Base-by-base conservation (phyloP, 2,329 filamentous ascomycete genomes). In the Trichoderma citrinoviride region DNA sequence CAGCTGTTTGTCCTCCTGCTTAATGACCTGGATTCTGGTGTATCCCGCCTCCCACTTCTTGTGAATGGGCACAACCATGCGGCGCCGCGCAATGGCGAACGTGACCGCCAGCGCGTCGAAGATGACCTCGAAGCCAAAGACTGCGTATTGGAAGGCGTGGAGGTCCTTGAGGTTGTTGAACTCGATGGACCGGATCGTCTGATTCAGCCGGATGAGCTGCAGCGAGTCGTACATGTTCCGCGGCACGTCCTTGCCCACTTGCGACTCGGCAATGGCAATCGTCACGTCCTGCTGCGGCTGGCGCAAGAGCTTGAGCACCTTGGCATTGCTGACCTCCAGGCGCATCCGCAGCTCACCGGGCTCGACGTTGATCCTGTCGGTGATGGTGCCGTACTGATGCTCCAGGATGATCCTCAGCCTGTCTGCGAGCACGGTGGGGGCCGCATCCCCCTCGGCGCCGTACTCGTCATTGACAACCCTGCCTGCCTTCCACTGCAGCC, bases 1-100 rank as follows among this genome's bases (percentile, higher is more conserved):
- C 23, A 90, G 77, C 15, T 90, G 85, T 71, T 87, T 90, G 67
- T 93, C 90, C 68, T 90, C 88, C 69, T 87, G 83, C 62, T 71
- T 73, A 41, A 97, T 87, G 43, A 97, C 82, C 74, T 97, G 93
- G 7, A 97, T 81, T 41, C 93, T 87, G 8, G 91, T 91, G 43
- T 83, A 84, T n/a, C 83, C 87, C 2, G 93, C 91, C 73, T 96
- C 92, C 91, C 92, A 96, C 76, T 95, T 95, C 79, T 97, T 96
- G 79, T 96, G 91, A 69, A 97, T 94, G 0, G 92, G 92, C 17
- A 96, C 92, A 14, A 97, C 91, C 89, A 93, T 95, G 69, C 91
- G 86, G 55, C 91, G 87, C 33, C 93, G 87, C 1, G 93, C 88
- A 69, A 97, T 96, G 65, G 90, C 88, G 75, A 97, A 91, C 0